These are phyloP conservation scores for Akanthomyces uredinophilus DNA, from an alignment of 2,329 filamentous ascomycete species.

Conservation along the genomic window DNA sequence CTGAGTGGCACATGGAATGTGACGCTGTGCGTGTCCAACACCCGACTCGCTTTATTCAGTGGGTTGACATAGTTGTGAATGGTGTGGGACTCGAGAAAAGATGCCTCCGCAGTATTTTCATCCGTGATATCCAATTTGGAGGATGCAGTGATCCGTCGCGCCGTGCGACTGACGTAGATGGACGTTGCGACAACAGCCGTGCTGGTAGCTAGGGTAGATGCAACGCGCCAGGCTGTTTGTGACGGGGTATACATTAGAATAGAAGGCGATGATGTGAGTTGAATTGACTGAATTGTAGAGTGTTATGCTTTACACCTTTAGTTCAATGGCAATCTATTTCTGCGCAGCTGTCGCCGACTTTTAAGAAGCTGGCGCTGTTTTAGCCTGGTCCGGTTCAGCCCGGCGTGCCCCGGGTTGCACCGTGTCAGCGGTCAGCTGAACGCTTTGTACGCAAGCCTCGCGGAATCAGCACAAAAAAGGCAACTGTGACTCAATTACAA, in stretches of 20 bases:
- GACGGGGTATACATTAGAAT: background rate
- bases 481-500: constrained; percentile 8
- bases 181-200: background rate
- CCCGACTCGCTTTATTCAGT: constrained; percentile 15
- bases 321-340: background rate
- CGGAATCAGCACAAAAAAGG: background rate
- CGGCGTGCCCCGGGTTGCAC: background rate
- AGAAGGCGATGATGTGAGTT: background rate
- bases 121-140: background rate
- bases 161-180: background rate
- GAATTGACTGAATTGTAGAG: too few relatives aligned
- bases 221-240: background rate
- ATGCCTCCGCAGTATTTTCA: background rate
- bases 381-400: constrained; percentile 1
- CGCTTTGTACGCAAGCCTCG: background rate
- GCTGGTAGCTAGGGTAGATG: background rate
- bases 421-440: background rate
- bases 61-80: constrained; percentile 24
- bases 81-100: background rate
- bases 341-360: background rate
- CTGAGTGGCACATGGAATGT: constrained; percentile 19
- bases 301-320: background rate
- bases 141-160: background rate
- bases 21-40: constrained; percentile 22
- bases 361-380: background rate